These are phyloP conservation scores for Parathielavia appendiculata DNA, from an alignment of 495 filamentous ascomycete species.

Conservation along the genomic window DNA sequence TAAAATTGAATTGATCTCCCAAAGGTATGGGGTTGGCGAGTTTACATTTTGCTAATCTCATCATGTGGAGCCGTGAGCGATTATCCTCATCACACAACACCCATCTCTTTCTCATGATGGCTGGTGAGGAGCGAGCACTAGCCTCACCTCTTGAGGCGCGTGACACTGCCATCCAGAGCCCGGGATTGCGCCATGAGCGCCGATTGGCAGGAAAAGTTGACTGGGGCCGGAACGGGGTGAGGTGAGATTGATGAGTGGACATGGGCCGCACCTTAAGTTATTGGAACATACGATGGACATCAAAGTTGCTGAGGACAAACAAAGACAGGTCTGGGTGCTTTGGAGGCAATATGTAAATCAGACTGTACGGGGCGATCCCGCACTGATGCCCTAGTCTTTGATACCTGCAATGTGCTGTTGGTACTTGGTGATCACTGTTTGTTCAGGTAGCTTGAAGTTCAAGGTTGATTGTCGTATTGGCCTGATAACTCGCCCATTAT, in stretches of 20 bases:
- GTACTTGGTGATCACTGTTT: too few relatives aligned
- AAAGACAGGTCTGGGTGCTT: too few relatives aligned
- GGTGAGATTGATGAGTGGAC: slow-evolving; percentile 1
- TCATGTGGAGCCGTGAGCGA: background rate
- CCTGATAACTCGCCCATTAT: slow-evolving; percentile 13
- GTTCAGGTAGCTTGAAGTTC: too few relatives aligned
- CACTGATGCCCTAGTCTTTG: too few relatives aligned
- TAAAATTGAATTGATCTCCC: background rate
- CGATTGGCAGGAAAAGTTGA: slow-evolving; percentile 11
- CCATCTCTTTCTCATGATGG: background rate
- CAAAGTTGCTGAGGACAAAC: too few relatives aligned
- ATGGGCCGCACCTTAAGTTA: background rate
- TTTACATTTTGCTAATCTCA: background rate
- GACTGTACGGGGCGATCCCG: too few relatives aligned
- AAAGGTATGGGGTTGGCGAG: background rate
- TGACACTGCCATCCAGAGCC: slow-evolving; percentile 5
- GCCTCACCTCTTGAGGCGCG: slow-evolving; percentile 3
- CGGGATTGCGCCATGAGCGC: background rate
- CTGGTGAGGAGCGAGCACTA: background rate
- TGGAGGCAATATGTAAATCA: too few relatives aligned
- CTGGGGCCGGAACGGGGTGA: slow-evolving; percentile 5
- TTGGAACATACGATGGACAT: slow-evolving; percentile 3
- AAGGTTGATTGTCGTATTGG: background rate
- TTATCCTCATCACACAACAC: background rate
- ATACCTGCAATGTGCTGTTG: too few relatives aligned